A percentile compares a stretch with the other conserved stretches of the same genome.
Evolutionary conservation across 768 basidiomycete genomes (phyloP).

Genomic region (Auricularia sp.): DNA sequence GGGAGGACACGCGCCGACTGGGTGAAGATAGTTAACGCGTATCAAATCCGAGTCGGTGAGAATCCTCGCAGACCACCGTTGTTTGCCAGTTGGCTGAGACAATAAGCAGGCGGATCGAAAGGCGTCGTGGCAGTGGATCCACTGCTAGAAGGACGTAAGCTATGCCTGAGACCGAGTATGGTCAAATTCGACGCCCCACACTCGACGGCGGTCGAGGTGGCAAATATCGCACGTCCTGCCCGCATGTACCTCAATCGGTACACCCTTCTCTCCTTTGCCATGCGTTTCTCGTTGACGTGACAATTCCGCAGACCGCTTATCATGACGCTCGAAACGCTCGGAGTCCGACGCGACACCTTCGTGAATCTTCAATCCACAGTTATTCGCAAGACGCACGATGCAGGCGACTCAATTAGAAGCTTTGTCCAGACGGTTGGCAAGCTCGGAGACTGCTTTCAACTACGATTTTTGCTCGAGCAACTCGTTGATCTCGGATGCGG

Average conservation of each 20-base stretch:
- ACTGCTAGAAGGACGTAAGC: constrained; percentile 35
- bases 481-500: constrained; percentile 42
- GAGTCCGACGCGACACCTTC: constrained; percentile 50
- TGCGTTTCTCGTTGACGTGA: neutral
- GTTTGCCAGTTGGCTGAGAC: neutral
- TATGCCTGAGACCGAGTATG: constrained; percentile 68
- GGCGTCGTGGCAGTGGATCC: constrained; percentile 67
- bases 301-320: constrained; percentile 45
- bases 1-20: neutral
- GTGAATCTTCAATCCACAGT: constrained; percentile 50
- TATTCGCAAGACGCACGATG: constrained; percentile 46
- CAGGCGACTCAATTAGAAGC: constrained; percentile 44
- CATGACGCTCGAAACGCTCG: constrained; percentile 71
- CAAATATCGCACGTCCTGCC: constrained; percentile 58
- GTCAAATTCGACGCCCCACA: constrained; percentile 54
- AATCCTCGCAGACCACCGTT: neutral
- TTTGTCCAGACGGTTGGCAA: constrained; percentile 40
- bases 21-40: neutral
- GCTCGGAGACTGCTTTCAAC: constrained; percentile 36
- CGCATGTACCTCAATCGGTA: constrained; percentile 66
- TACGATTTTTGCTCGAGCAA: constrained; percentile 42
- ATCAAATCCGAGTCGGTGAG: neutral
- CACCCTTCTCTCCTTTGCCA: constrained; percentile 2
- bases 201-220: constrained; percentile 34
- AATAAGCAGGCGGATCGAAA: constrained; percentile 74